Percentiles rank a stretch among this genome's conserved stretches.
Evolutionary conservation across 768 basidiomycete species (phyloP).

Genomic region (Kwoniella botswanensis): DNA sequence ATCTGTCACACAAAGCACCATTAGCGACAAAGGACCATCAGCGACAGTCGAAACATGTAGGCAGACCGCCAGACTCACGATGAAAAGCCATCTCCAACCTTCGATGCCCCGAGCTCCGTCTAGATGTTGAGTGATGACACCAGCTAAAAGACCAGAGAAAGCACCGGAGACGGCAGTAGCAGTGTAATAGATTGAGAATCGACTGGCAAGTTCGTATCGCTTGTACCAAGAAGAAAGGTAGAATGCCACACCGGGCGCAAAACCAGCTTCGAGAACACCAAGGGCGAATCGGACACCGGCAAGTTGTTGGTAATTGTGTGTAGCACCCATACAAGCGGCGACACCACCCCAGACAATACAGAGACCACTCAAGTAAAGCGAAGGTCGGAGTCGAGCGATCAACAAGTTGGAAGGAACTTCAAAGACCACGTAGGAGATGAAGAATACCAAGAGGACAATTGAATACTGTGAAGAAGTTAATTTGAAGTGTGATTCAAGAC

Average conservation of each 20-base stretch:
- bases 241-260: slow-evolving; percentile 50
- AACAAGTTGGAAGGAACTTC: slow-evolving; percentile 54
- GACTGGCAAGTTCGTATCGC: slow-evolving; percentile 53
- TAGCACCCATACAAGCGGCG: slow-evolving; percentile 53
- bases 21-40: slow-evolving; percentile 5
- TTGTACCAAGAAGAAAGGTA: slow-evolving; percentile 50
- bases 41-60: neutral
- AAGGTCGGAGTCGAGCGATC: slow-evolving; percentile 51
- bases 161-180: slow-evolving; percentile 57
- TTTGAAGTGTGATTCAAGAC: slow-evolving; percentile 51
- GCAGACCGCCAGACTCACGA: slow-evolving; percentile 3
- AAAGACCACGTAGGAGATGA: slow-evolving; percentile 46
- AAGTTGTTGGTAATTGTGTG: slow-evolving; percentile 46
- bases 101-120: slow-evolving; percentile 47
- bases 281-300: slow-evolving; percentile 47
- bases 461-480: slow-evolving; percentile 56
- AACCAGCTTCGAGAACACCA: slow-evolving; percentile 48
- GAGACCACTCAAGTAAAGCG: slow-evolving; percentile 51
- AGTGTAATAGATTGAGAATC: slow-evolving; percentile 57
- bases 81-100: slow-evolving; percentile 54
- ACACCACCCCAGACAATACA: slow-evolving; percentile 56
- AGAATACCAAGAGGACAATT: slow-evolving; percentile 51
- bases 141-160: slow-evolving; percentile 58
- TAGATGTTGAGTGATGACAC: slow-evolving; percentile 55
- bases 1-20: slow-evolving; percentile 23